Evolutionary conservation across 768 basidiomycete genomes (phyloP).

Genomic region (Russula earlei): DNA sequence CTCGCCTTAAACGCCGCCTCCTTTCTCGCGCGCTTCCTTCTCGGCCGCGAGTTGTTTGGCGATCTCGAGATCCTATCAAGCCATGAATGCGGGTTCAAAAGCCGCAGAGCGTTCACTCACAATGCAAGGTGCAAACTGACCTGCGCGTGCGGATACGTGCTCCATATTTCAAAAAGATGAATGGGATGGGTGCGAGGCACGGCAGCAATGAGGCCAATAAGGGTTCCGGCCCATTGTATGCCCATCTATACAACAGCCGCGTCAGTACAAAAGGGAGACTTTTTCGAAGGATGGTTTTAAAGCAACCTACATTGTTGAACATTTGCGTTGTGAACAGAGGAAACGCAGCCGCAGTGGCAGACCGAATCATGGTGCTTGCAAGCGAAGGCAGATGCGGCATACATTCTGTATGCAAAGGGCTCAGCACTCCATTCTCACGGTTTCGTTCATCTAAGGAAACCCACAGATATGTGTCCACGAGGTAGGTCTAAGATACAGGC

Average conservation of each 20-base stretch:
- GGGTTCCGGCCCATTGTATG: constrained; percentile 27
- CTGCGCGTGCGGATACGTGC: constrained; percentile 2
- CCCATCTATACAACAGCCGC: neutral
- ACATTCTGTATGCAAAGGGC: neutral
- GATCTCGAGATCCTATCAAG: constrained; percentile 9
- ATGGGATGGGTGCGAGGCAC: constrained; percentile 29
- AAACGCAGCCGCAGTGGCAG: constrained; percentile 47
- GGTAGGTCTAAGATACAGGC: constrained; percentile 34
- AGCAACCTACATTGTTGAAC: constrained; percentile 33
- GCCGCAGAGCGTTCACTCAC: neutral
- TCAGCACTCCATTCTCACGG: neutral
- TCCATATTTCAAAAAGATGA: constrained; percentile 30
- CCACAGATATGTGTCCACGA: constrained; percentile 44
- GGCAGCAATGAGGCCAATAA: constrained; percentile 30
- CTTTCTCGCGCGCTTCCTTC: neutral
- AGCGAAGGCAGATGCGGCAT: constrained; percentile 52
- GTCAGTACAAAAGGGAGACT: neutral
- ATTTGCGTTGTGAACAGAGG: constrained; percentile 60
- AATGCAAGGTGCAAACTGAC: constrained; percentile 9
- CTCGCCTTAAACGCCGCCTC: neutral
- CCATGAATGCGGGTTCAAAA: neutral
- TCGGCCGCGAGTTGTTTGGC: constrained; percentile 1
- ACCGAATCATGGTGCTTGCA: constrained; percentile 50
- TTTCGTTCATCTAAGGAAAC: neutral
- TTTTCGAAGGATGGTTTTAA: too few relatives aligned